A percentile compares a stretch with the other conserved stretches of the same genome.
phyloP scores from a whole-genome alignment of 495 filamentous ascomycete genomes.

The Neurospora discreta region DNA sequence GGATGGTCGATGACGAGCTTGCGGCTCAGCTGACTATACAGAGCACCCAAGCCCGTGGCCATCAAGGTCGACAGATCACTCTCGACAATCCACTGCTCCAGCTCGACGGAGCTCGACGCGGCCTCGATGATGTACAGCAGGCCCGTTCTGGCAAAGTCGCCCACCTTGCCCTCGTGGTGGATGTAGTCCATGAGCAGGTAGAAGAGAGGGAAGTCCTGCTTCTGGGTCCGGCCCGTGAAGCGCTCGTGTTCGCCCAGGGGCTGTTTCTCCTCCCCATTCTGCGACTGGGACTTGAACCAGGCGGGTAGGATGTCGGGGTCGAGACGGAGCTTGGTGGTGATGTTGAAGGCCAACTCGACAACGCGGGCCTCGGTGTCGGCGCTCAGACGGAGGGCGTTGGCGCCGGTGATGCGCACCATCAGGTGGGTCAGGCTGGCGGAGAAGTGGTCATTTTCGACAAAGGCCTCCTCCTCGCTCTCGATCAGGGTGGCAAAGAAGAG shows the following conservation, averaged over 20 bases:
- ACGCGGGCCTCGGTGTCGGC: constrained; percentile 71
- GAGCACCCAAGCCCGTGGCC: constrained; percentile 87
- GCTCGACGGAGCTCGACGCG: constrained; percentile 62
- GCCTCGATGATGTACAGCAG: constrained; percentile 93
- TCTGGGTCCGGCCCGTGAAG: constrained; percentile 78
- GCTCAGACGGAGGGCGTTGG: constrained; percentile 47
- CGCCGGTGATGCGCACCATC: constrained; percentile 53
- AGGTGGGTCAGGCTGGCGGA: constrained; percentile 74
- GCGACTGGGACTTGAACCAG: constrained; percentile 64
- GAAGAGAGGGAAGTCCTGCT: constrained; percentile 90
- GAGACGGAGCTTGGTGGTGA: constrained; percentile 86
- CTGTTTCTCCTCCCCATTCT: constrained; percentile 32
- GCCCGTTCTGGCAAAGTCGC: constrained; percentile 95
- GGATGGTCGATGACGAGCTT: constrained; percentile 53
- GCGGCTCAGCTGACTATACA: constrained; percentile 92
- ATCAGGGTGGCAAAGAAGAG: constrained; percentile 78
- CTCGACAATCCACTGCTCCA: constrained; percentile 94
- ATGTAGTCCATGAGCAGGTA: constrained; percentile 93
- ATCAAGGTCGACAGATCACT: constrained; percentile 94
- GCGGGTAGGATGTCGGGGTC: constrained; percentile 72
- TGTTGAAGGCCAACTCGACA: constrained; percentile 84
- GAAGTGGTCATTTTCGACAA: constrained; percentile 75
- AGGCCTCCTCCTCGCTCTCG: constrained; percentile 91
- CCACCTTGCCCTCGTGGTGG: constrained; percentile 81
- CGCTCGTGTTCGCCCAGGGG: constrained; percentile 39